Conservation (phyloP, 148 eudicot species). For the Rhododendron molle region DNA sequence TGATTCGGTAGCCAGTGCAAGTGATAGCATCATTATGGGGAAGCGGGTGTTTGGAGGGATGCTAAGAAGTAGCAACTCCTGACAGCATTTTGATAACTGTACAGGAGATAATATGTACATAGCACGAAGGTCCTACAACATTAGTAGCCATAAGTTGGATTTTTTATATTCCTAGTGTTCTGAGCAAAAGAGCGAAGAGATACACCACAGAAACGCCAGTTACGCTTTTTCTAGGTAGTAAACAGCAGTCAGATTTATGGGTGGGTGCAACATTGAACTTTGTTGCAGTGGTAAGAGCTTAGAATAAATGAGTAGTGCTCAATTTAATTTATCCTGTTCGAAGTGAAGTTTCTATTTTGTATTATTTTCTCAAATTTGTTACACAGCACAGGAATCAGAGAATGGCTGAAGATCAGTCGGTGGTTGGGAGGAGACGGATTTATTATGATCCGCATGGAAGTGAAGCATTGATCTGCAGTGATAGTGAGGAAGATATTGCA, state of each 20-base stretch:
- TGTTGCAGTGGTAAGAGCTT: neutral
- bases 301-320: neutral
- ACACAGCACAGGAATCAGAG: slow-evolving; percentile 75
- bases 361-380: slow-evolving; percentile 19
- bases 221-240: neutral
- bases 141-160: neutral
- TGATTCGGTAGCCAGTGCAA: neutral
- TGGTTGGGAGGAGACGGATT: slow-evolving; percentile 83
- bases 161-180: neutral
- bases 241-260: neutral
- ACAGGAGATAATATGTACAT: neutral
- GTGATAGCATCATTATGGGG: neutral
- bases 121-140: neutral
- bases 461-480: slow-evolving; percentile 84
- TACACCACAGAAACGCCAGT: neutral
- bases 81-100: too few relatives aligned
- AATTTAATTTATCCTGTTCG: neutral
- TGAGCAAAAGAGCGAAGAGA: neutral
- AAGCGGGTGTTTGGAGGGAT: neutral
- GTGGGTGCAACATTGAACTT: neutral
- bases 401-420: slow-evolving; percentile 90
- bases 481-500: slow-evolving; percentile 76
- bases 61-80: neutral
- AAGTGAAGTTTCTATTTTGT: slow-evolving; percentile 8
- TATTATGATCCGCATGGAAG: slow-evolving; percentile 76